phyloP scores from a whole-genome alignment of 805 yeast genomes.

The Yarrowia sp. region DNA sequence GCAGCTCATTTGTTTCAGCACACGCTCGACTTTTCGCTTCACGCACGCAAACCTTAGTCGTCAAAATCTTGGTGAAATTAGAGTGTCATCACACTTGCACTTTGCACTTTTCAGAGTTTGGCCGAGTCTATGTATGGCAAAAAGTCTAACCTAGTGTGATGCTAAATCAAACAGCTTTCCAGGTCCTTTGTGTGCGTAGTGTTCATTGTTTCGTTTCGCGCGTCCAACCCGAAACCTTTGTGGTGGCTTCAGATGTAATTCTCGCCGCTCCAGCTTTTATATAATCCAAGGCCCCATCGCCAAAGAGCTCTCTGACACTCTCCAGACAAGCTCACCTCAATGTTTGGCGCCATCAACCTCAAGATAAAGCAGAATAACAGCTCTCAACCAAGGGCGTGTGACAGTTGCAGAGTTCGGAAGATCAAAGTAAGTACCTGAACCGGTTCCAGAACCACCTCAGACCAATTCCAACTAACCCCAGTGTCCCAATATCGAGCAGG shows the following conservation, averaged over 20 bases:
- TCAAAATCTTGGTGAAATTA: neutral
- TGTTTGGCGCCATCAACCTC: conserved; percentile 37
- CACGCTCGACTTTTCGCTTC: neutral
- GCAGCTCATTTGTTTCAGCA: conserved; percentile 22
- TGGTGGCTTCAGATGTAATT: conserved; percentile 34
- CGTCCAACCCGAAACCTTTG: conserved; percentile 35
- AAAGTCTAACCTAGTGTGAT: conserved; percentile 6
- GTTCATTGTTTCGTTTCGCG: conserved; percentile 34
- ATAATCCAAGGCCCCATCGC: conserved; percentile 21
- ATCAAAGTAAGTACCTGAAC: conserved; percentile 25
- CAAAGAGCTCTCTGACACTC: neutral
- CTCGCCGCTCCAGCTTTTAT: conserved; percentile 34
- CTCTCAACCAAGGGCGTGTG: conserved; percentile 24
- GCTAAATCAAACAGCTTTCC: conserved; percentile 24
- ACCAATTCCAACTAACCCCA: neutral
- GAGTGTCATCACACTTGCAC: neutral
- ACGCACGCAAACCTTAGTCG: neutral
- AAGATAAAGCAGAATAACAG: conserved; percentile 26
- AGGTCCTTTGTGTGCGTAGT: conserved; percentile 13
- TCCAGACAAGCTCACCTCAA: conserved; percentile 1
- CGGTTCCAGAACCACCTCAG: neutral
- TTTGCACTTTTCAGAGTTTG: neutral
- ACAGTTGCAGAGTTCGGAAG: conserved; percentile 37
- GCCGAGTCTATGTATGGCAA: neutral
- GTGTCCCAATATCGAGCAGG: conserved; percentile 35